Percentiles rank a stretch among this genome's conserved stretches.
These are phyloP conservation scores for Pestalotiopsis sp. DNA, from an alignment of 2,329 filamentous ascomycete genomes.

Conservation along the genomic window DNA sequence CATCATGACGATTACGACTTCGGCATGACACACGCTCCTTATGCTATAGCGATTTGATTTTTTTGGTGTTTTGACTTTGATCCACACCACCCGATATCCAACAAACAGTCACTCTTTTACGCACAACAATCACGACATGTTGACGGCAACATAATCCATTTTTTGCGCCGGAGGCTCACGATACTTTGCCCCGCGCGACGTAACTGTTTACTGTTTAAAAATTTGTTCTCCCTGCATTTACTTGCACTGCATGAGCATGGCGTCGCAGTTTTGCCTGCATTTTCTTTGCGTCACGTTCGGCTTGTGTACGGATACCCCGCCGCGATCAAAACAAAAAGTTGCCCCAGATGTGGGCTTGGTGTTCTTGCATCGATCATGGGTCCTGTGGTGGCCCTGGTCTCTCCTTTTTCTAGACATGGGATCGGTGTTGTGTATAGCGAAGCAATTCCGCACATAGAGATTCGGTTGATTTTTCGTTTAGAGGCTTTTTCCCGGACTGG, in stretches of 20 bases:
- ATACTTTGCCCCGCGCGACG: not conserved
- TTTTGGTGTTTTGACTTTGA: not conserved
- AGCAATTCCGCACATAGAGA: constrained; percentile 4
- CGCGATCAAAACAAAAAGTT: not conserved
- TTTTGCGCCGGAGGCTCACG: not conserved
- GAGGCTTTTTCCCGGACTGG: constrained; percentile 1
- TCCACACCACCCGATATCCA: constrained; percentile 8
- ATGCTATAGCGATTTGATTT: constrained; percentile 10
- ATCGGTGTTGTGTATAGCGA: constrained; percentile 3
- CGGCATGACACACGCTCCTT: constrained; percentile 9
- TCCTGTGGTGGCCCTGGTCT: not conserved
- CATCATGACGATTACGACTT: constrained; percentile 6
- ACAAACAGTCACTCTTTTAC: constrained; percentile 10
- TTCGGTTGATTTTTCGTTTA: not conserved
- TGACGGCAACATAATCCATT: not conserved
- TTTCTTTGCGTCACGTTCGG: constrained; percentile 1
- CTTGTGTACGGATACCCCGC: constrained; percentile 3
- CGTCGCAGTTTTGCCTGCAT: not conserved
- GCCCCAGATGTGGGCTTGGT: not conserved
- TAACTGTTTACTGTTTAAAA: constrained; percentile 12
- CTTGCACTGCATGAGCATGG: not conserved
- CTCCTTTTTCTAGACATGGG: constrained; percentile 8
- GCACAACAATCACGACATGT: not conserved
- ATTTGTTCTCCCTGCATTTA: constrained; percentile 9
- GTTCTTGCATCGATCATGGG: not conserved